Evolutionary conservation across 2,329 filamentous ascomycete genomes (phyloP).

Genomic region (Neonectria punicea): DNA sequence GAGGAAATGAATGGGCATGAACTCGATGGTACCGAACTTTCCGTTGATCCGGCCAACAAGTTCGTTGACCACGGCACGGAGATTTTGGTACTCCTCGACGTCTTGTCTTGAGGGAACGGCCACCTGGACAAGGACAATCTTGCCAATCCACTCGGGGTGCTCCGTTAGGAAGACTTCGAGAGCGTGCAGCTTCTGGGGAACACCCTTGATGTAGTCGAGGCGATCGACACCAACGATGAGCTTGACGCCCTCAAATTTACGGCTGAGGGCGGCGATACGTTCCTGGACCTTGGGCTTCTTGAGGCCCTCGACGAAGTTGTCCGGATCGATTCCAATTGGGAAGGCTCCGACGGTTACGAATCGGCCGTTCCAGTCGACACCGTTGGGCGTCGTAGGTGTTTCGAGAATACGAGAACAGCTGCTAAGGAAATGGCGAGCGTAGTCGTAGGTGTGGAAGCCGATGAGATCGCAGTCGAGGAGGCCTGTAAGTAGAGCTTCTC

Average conservation of each 20-base stretch:
- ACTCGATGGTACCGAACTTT: conserved; percentile 95
- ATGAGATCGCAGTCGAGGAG: conserved; percentile 94
- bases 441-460: conserved; percentile 99
- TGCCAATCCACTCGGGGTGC: conserved; percentile 97
- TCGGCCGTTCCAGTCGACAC: conserved; percentile 89
- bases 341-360: conserved; percentile 94
- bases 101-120: conserved; percentile 95
- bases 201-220: conserved; percentile 98
- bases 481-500: conserved; percentile 87
- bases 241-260: conserved; percentile 96
- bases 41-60: conserved; percentile 97
- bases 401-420: conserved; percentile 92
- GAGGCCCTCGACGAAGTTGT: conserved; percentile 92
- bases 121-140: conserved; percentile 95
- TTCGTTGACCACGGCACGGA: conserved; percentile 95
- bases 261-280: conserved; percentile 83
- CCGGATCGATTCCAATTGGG: conserved; percentile 96
- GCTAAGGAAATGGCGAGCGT: conserved; percentile 96
- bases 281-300: conserved; percentile 87
- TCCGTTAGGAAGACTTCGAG: conserved; percentile 97
- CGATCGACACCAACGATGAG: conserved; percentile 97
- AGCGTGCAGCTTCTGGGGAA: conserved; percentile 96
- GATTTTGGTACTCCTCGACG: conserved; percentile 97
- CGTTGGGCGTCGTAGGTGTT: conserved; percentile 86
- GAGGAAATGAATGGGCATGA: conserved; percentile 98